These are phyloP conservation scores for Pestalotiopsis sp. DNA, from an alignment of 2,329 filamentous ascomycete species.

Conservation along the genomic window DNA sequence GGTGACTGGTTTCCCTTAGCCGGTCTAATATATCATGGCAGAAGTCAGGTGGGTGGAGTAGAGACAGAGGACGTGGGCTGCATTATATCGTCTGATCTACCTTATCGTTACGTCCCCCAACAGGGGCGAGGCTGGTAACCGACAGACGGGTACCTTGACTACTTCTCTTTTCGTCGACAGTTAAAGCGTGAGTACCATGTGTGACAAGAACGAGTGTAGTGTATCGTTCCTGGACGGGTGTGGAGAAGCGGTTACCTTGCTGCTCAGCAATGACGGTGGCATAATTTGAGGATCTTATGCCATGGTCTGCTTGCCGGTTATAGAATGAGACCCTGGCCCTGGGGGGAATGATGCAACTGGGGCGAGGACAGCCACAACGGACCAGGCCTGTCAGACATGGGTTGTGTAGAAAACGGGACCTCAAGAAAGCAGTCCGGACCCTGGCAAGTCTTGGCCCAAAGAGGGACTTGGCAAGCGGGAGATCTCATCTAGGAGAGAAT, in stretches of 20 bases:
- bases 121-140: constrained; percentile 36
- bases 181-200: constrained; percentile 49
- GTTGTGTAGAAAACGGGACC: constrained; percentile 31
- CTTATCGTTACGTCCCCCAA: constrained; percentile 33
- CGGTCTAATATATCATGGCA: constrained; percentile 36
- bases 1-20: constrained; percentile 35
- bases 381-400: constrained; percentile 31
- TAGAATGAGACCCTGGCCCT: constrained; percentile 46
- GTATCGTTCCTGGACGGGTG: constrained; percentile 47
- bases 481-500: constrained; percentile 40
- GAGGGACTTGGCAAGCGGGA: constrained; percentile 24
- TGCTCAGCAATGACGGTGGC: constrained; percentile 49
- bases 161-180: constrained; percentile 41
- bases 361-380: constrained; percentile 34
- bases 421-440: constrained; percentile 31
- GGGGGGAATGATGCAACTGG: constrained; percentile 44
- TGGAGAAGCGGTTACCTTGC: constrained; percentile 44
- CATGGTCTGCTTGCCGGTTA: constrained; percentile 52
- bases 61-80: constrained; percentile 37
- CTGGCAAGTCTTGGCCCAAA: constrained; percentile 31
- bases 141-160: constrained; percentile 42
- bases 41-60: constrained; percentile 32
- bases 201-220: constrained; percentile 37
- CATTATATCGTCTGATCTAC: constrained; percentile 52
- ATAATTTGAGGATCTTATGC: constrained; percentile 64